Evolutionary conservation across 768 basidiomycete genomes (phyloP).

Genomic region (Leccinum barrowsii): DNA sequence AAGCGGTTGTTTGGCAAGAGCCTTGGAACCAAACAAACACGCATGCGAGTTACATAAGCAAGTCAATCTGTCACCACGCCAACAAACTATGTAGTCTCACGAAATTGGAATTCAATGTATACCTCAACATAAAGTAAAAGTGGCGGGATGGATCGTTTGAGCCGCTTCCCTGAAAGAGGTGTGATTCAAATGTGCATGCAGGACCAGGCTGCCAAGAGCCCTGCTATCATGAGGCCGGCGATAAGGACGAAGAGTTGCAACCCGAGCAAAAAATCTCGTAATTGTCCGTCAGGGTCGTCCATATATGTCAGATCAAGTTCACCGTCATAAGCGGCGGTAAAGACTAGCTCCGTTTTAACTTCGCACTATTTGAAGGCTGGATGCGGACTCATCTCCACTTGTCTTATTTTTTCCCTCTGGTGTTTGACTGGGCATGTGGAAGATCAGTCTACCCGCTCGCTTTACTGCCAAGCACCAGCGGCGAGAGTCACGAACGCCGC

Average conservation of each 20-base stretch:
- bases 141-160: background rate
- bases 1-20: constrained; percentile 12
- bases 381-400: background rate
- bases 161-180: background rate
- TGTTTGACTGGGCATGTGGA: constrained; percentile 10
- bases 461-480: constrained; percentile 8
- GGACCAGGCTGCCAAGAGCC: background rate
- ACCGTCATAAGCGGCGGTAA: background rate
- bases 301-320: background rate
- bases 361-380: constrained; percentile 8
- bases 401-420: background rate
- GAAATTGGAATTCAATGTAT: background rate
- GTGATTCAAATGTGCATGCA: background rate
- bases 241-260: background rate
- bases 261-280: background rate
- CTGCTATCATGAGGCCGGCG: background rate
- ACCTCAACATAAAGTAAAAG: background rate
- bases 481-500: constrained; percentile 4
- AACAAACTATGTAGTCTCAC: background rate
- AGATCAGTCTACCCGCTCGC: constrained; percentile 10
- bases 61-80: background rate
- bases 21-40: background rate
- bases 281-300: background rate
- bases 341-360: background rate
- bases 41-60: background rate